phyloP scores from a whole-genome alignment of 2,329 filamentous ascomycete species.

The Scedosporium boydii region DNA sequence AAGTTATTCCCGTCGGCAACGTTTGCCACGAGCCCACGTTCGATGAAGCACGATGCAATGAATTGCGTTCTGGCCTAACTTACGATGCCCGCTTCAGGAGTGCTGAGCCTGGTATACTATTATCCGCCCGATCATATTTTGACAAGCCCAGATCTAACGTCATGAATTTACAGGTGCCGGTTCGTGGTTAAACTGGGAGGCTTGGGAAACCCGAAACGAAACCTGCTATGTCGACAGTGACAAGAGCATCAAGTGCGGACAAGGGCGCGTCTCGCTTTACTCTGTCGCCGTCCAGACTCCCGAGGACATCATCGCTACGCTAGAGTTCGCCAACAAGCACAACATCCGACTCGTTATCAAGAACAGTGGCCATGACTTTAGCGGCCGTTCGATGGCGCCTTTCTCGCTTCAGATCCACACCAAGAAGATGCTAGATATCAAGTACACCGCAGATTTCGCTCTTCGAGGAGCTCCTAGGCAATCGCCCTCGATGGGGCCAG shows the following conservation, averaged over 20 bases:
- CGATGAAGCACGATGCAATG: conserved; percentile 30
- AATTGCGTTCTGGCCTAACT: conserved; percentile 13
- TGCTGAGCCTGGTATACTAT: neutral
- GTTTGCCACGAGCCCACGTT: conserved; percentile 41
- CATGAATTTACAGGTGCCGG: conserved; percentile 15
- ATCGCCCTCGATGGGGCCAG: conserved; percentile 23
- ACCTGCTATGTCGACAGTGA: conserved; percentile 23
- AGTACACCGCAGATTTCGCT: conserved; percentile 18
- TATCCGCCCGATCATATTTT: neutral
- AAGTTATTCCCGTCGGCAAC: conserved; percentile 40
- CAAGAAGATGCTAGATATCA: conserved; percentile 24
- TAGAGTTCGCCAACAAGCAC: conserved; percentile 26
- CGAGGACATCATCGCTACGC: conserved; percentile 24
- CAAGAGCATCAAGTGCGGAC: conserved; percentile 16
- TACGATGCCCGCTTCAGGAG: neutral
- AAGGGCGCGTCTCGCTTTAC: conserved; percentile 26
- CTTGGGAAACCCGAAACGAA: conserved; percentile 23
- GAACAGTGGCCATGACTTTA: conserved; percentile 23
- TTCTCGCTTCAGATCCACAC: conserved; percentile 28
- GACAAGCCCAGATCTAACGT: neutral
- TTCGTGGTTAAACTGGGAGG: conserved; percentile 28
- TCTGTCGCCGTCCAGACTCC: conserved; percentile 22
- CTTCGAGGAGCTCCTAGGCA: neutral
- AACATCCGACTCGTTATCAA: conserved; percentile 25
- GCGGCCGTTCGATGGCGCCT: conserved; percentile 1